phyloP scores from a whole-genome alignment of 768 basidiomycete species.

The Leccinum disarticulatum region DNA sequence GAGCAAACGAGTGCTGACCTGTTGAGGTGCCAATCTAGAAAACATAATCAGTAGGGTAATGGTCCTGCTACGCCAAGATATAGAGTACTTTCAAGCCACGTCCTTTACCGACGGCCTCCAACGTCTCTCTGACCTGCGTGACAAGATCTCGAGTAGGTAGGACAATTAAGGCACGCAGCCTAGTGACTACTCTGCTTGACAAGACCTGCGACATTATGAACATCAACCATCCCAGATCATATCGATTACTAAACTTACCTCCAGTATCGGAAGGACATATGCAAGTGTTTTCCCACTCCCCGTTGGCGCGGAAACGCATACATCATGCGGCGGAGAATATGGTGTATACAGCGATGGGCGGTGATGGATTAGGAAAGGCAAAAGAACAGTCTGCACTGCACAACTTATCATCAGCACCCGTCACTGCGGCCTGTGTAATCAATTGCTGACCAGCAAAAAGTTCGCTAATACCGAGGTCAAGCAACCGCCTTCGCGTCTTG shows the following conservation, averaged over 20 bases:
- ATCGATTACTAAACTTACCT: slow-evolving; percentile 45
- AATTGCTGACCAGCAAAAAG: slow-evolving; percentile 77
- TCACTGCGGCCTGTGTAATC: not conserved
- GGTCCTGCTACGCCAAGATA: not conserved
- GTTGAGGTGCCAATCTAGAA: slow-evolving; percentile 74
- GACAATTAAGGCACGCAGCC: slow-evolving; percentile 84
- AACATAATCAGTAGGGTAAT: slow-evolving; percentile 6
- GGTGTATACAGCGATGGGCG: slow-evolving; percentile 60
- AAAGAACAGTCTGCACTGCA: slow-evolving; percentile 83
- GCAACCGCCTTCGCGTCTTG: slow-evolving; percentile 60
- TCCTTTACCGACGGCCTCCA: slow-evolving; percentile 82
- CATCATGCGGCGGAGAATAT: slow-evolving; percentile 67
- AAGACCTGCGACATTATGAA: slow-evolving; percentile 50
- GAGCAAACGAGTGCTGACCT: slow-evolving; percentile 91
- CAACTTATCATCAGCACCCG: slow-evolving; percentile 15
- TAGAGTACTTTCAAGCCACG: slow-evolving; percentile 74
- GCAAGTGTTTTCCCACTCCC: slow-evolving; percentile 97
- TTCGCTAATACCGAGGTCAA: slow-evolving; percentile 78
- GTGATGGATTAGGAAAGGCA: slow-evolving; percentile 74
- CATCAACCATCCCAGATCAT: not conserved
- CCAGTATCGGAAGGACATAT: slow-evolving; percentile 92
- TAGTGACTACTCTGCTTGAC: slow-evolving; percentile 71
- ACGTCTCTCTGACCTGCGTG: slow-evolving; percentile 86
- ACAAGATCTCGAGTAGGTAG: slow-evolving; percentile 95
- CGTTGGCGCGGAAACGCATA: slow-evolving; percentile 95